phyloP scores from a whole-genome alignment of 1,284 basidiomycete species.

The Ceratobasidium sp. region DNA sequence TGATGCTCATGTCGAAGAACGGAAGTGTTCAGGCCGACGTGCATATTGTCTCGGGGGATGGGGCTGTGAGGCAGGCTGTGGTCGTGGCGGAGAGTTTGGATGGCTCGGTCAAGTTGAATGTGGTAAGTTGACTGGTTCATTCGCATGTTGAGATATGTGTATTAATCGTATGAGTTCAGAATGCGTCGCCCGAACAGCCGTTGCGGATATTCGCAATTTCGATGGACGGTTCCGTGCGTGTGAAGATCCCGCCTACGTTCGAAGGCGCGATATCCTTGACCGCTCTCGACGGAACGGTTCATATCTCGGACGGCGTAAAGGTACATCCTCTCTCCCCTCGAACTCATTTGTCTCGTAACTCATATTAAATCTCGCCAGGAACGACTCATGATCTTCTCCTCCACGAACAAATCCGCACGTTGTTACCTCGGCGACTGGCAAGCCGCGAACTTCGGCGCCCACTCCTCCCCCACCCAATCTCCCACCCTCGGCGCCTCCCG shows the following conservation, averaged over 20 bases:
- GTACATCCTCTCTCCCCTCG: background rate
- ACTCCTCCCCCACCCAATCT: too few relatives aligned
- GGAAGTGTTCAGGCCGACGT: constrained; percentile 36
- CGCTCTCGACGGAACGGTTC: constrained; percentile 22
- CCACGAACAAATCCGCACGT: constrained; percentile 24
- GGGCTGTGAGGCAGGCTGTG: background rate
- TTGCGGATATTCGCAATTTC: constrained; percentile 29
- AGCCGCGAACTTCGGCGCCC: constrained; percentile 25
- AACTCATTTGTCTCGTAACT: background rate
- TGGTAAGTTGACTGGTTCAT: constrained; percentile 12
- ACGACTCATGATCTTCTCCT: constrained; percentile 29
- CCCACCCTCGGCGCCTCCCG: background rate
- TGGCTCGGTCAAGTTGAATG: constrained; percentile 35
- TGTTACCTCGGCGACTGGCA: constrained; percentile 39
- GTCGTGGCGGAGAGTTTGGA: constrained; percentile 38
- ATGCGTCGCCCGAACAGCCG: background rate
- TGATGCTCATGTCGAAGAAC: constrained; percentile 34
- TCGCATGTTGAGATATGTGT: background rate
- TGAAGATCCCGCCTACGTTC: constrained; percentile 32
- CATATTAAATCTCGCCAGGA: background rate
- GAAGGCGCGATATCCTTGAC: constrained; percentile 41
- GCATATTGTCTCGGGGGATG: constrained; percentile 7
- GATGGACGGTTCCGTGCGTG: constrained; percentile 32
- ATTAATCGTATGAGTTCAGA: background rate
- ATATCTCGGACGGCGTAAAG: constrained; percentile 37